Conservation (phyloP, 1,284 basidiomycete genomes). For the Cutaneotrichosporon cyanovorans region DNA sequence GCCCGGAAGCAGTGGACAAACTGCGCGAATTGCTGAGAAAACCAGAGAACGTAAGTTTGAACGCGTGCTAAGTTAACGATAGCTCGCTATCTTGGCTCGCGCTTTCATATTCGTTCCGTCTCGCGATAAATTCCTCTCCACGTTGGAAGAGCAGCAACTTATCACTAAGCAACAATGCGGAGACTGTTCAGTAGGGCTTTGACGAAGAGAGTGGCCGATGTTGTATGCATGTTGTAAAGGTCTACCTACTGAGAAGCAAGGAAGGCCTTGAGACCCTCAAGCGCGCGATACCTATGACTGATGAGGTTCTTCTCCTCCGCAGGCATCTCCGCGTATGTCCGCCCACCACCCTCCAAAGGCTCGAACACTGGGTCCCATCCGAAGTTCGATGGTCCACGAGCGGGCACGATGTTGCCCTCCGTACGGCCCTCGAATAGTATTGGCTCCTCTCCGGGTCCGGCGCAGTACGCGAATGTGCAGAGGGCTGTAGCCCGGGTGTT, state of each 20-base stretch:
- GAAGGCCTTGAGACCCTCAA: constrained; percentile 70
- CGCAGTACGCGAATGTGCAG: constrained; percentile 91
- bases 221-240: no score
- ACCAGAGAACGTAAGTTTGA: constrained; percentile 3
- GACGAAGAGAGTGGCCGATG: no score
- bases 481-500: constrained; percentile 77
- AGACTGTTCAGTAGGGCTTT: no score
- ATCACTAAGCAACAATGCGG: constrained; percentile 2
- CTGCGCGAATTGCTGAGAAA: constrained; percentile 9
- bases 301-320: constrained; percentile 75
- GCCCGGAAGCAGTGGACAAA: constrained; percentile 1
- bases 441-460: constrained; percentile 66
- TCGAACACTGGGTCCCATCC: constrained; percentile 93
- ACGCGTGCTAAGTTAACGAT: not conserved
- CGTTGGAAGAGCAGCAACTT: not conserved
- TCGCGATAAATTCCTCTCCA: not conserved
- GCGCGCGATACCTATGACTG: constrained; percentile 80
- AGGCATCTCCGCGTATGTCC: constrained; percentile 84
- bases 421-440: constrained; percentile 89
- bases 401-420: constrained; percentile 76
- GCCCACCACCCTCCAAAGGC: constrained; percentile 51
- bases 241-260: constrained; percentile 43
- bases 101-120: constrained; percentile 2
- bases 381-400: constrained; percentile 69
- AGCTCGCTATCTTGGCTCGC: constrained; percentile 9